Conservation (phyloP, 257 asterid species). For the Fraxinus quadrangulata region DNA sequence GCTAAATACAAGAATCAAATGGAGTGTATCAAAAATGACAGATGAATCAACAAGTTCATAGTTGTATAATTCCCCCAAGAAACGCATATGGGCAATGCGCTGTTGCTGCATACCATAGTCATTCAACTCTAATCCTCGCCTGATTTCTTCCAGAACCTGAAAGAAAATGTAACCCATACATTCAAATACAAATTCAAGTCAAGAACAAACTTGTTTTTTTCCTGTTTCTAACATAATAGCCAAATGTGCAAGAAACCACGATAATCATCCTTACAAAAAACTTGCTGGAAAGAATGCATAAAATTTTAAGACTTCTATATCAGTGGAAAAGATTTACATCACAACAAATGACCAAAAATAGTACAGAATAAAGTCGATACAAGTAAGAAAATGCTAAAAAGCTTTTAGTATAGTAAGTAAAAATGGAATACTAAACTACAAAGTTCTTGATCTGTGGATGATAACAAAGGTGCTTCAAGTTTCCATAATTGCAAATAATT, state of each 20-base stretch:
- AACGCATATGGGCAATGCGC: conserved; percentile 90
- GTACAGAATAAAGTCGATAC: background rate
- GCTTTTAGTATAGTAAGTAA: background rate
- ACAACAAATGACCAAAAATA: background rate
- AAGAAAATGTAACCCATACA: conserved; percentile 19
- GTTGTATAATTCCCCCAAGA: conserved; percentile 93
- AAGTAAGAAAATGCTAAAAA: background rate
- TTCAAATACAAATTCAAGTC: conserved; percentile 27
- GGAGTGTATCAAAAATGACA: conserved; percentile 87
- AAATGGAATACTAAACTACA: background rate
- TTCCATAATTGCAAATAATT: background rate
- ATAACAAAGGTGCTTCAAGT: background rate
- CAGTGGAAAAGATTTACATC: background rate
- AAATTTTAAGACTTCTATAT: too few species aligned
- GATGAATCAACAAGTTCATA: conserved; percentile 96
- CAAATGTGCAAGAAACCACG: background rate
- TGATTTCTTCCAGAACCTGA: conserved; percentile 95
- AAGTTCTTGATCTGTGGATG: background rate
- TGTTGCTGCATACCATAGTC: conserved; percentile 93
- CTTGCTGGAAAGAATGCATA: too few species aligned
- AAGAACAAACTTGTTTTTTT: background rate
- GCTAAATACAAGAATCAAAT: conserved; percentile 76
- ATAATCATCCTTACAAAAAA: too few species aligned
- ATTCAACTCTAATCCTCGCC: conserved; percentile 85
- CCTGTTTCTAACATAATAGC: conserved; percentile 23